phyloP scores from a whole-genome alignment of 768 basidiomycete genomes.

The Termitomyces sp. region DNA sequence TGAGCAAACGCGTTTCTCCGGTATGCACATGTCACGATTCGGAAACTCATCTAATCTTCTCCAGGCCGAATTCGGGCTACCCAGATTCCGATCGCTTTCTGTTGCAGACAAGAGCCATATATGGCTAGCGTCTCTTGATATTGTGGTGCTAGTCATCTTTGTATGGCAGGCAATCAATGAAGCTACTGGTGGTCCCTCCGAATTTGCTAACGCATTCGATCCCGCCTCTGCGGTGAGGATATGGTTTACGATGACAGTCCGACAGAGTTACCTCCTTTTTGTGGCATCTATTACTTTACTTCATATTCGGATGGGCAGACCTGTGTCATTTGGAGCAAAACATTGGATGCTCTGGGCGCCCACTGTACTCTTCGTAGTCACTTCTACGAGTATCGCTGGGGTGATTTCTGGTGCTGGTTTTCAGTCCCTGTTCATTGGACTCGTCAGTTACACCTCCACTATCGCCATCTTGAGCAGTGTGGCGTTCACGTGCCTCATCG shows the following conservation, averaged over 20 bases:
- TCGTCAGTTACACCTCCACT: slow-evolving; percentile 52
- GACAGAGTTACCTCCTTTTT: slow-evolving; percentile 66
- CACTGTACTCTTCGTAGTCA: slow-evolving; percentile 45
- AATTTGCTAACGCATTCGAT: slow-evolving; percentile 40
- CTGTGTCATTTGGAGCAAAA: slow-evolving; percentile 63
- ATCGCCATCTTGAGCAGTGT: slow-evolving; percentile 49
- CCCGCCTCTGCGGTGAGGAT: slow-evolving; percentile 53
- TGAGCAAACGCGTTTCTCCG: slow-evolving; percentile 72
- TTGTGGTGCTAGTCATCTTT: slow-evolving; percentile 58
- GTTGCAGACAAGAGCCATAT: slow-evolving; percentile 66
- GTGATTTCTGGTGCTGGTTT: slow-evolving; percentile 53
- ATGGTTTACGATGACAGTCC: slow-evolving; percentile 66
- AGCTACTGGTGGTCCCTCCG: slow-evolving; percentile 41
- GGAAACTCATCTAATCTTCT: slow-evolving; percentile 16
- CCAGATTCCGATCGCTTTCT: slow-evolving; percentile 63
- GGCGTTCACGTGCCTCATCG: slow-evolving; percentile 55
- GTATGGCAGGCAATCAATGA: slow-evolving; percentile 63
- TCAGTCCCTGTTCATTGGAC: slow-evolving; percentile 54
- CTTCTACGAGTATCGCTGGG: slow-evolving; percentile 57
- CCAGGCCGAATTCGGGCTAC: slow-evolving; percentile 74
- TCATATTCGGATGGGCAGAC: slow-evolving; percentile 66
- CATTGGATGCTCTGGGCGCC: slow-evolving; percentile 78
- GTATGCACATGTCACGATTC: slow-evolving; percentile 34
- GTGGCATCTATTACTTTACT: slow-evolving; percentile 58
- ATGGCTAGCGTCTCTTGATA: slow-evolving; percentile 68